These are phyloP conservation scores for Fusarium secorum DNA, from an alignment of 2,329 filamentous ascomycete genomes.

Conservation along the genomic window DNA sequence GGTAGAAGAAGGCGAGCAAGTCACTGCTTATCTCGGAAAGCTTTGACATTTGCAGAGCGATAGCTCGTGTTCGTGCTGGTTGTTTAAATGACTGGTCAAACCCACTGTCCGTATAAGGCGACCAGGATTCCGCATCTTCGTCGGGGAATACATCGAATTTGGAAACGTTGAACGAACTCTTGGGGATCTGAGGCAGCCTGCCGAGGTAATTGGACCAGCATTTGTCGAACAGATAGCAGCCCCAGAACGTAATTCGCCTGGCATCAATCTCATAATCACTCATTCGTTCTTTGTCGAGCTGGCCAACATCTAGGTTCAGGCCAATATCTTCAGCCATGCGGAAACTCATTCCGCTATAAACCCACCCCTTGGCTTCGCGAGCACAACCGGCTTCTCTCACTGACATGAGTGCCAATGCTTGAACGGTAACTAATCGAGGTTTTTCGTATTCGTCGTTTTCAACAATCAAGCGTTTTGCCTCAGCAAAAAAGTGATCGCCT, in stretches of 20 bases:
- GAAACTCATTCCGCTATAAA: slow-evolving; percentile 98
- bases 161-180: slow-evolving; percentile 80
- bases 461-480: slow-evolving; percentile 87
- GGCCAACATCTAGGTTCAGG: slow-evolving; percentile 81
- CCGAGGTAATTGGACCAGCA: slow-evolving; percentile 98
- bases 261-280: slow-evolving; percentile 89
- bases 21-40: slow-evolving; percentile 95
- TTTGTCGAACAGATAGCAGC: slow-evolving; percentile 98
- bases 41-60: slow-evolving; percentile 80
- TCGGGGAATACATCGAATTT: slow-evolving; percentile 91
- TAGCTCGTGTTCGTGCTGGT: slow-evolving; percentile 81
- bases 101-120: slow-evolving; percentile 85
- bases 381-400: slow-evolving; percentile 95
- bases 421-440: slow-evolving; percentile 86
- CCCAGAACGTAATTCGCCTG: slow-evolving; percentile 93
- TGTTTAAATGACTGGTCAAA: slow-evolving; percentile 77
- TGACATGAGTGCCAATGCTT: slow-evolving; percentile 94
- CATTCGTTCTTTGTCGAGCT: slow-evolving; percentile 67
- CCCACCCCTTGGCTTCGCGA: slow-evolving; percentile 94
- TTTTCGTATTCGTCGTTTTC: slow-evolving; percentile 94
- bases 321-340: slow-evolving; percentile 96
- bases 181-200: slow-evolving; percentile 84
- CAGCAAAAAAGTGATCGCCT: slow-evolving; percentile 94
- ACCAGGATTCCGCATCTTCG: slow-evolving; percentile 88
- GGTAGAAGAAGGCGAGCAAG: slow-evolving; percentile 88